A percentile compares a stretch with the other conserved stretches of the same genome.
Conservation (phyloP, 169 alveolate species). For the Miamiensis avidus region DNA sequence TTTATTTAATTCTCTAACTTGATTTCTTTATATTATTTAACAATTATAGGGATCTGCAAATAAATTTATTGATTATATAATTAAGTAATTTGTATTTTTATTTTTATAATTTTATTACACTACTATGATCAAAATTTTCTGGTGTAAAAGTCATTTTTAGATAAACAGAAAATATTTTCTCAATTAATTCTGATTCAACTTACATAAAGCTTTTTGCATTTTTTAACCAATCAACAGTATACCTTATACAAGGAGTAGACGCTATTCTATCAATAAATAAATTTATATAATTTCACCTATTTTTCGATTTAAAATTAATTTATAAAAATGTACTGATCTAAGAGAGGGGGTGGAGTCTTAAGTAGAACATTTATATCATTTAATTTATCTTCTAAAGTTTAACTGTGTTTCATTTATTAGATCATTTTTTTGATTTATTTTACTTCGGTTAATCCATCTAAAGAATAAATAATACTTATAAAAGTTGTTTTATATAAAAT, state of each 20-base stretch:
- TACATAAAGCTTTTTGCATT: neutral
- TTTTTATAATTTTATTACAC: neutral
- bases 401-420: neutral
- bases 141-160: neutral
- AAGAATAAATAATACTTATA: too few species aligned
- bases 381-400: neutral
- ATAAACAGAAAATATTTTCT: neutral
- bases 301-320: too few species aligned
- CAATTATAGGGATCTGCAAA: neutral
- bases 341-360: neutral
- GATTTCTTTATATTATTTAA: neutral
- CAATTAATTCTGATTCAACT: neutral
- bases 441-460: too few species aligned
- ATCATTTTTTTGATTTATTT: too few species aligned
- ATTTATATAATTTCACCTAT: too few species aligned
- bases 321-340: neutral
- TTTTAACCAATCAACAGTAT: neutral
- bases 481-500: too few species aligned
- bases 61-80: too few species aligned
- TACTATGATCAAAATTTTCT: neutral
- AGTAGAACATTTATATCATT: neutral
- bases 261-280: neutral
- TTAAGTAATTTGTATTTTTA: too few species aligned
- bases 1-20: neutral
- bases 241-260: neutral